Evolutionary conservation across 768 basidiomycete species (phyloP), one percentile per base, ranked within the genome.

Genomic region (Russula sp.): DNA sequence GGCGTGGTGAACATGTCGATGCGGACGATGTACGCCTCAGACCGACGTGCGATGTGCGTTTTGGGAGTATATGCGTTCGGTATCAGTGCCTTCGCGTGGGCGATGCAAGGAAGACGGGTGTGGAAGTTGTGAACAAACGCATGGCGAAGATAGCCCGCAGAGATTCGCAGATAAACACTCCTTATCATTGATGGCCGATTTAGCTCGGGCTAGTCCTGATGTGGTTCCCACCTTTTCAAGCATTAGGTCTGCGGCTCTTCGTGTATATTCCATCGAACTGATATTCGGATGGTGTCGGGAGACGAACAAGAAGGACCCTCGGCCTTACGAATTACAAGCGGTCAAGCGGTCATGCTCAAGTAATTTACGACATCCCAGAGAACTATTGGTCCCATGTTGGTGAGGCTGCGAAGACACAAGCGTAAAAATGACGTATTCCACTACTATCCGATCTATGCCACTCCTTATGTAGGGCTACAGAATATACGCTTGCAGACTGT

Each of bases 1-100:
- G 96, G 96, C 0, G 65, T 90, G 13, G 77, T 95, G 64, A 99
- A 98, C 70, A 67, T 98, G 39, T 77, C 81, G 0, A 78, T 95
- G 61, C 73, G 75, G 65, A 98, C 93, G 9, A 93, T 98, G 85
- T 91, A 94, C 68, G 78, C 79, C 29, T 74, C 79, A 1, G 76
- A 86, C 59, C 48, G 61, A 39, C 67, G 73, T 39, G 86, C 90
- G 7, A 78, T 95, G 77, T 58, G 75, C 6, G 79, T 94, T 42
- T 72, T 98, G 10, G 65, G 74, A 5, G 69, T 69, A 6, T 98
- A 98, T 71, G 75, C 83, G 2, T 73, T 81, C 8, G 76, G 72
- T 1, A 71, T 90, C 10, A 88, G 83, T 64, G 73, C 70, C 1
- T 72, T 84, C 7, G 90, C 87, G 8, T 94, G 92, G 91, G 56